These are phyloP conservation scores for Cystobasidium onofrii DNA, from an alignment of 768 basidiomycete species.

Conservation along the genomic window DNA sequence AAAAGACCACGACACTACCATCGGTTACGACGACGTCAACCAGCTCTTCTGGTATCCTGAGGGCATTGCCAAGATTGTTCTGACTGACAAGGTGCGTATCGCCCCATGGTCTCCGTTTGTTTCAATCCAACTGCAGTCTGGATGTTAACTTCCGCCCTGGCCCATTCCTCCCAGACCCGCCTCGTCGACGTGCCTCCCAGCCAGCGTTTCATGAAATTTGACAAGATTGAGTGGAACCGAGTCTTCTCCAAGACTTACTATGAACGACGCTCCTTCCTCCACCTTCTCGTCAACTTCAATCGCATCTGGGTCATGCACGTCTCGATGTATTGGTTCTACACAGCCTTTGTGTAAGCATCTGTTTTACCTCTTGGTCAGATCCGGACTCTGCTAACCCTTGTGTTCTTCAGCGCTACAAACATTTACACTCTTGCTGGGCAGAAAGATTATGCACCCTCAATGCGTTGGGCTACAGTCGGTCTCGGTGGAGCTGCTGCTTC, in stretches of 20 bases:
- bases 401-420: slow-evolving; percentile 70
- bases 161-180: slow-evolving; percentile 55
- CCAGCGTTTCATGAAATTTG: slow-evolving; percentile 93
- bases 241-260: slow-evolving; percentile 99
- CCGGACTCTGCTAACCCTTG: not conserved
- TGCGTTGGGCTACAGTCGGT: slow-evolving; percentile 87
- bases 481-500: slow-evolving; percentile 95
- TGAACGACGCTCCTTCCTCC: slow-evolving; percentile 92
- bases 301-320: slow-evolving; percentile 98
- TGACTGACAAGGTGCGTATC: slow-evolving; percentile 75
- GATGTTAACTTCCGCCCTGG: not conserved
- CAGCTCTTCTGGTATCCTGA: slow-evolving; percentile 99
- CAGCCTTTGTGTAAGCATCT: slow-evolving; percentile 44
- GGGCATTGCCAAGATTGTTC: slow-evolving; percentile 82
- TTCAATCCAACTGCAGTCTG: no score
- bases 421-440: slow-evolving; percentile 57
- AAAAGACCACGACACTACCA: slow-evolving; percentile 83
- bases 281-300: slow-evolving; percentile 98
- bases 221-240: slow-evolving; percentile 89
- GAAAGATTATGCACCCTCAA: slow-evolving; percentile 56
- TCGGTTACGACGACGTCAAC: slow-evolving; percentile 98
- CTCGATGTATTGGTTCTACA: slow-evolving; percentile 91
- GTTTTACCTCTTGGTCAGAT: not conserved
- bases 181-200: slow-evolving; percentile 83
- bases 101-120: no score